These are phyloP conservation scores for Trichoderma cornu-damae DNA, from an alignment of 2,329 filamentous ascomycete genomes.

Conservation along the genomic window DNA sequence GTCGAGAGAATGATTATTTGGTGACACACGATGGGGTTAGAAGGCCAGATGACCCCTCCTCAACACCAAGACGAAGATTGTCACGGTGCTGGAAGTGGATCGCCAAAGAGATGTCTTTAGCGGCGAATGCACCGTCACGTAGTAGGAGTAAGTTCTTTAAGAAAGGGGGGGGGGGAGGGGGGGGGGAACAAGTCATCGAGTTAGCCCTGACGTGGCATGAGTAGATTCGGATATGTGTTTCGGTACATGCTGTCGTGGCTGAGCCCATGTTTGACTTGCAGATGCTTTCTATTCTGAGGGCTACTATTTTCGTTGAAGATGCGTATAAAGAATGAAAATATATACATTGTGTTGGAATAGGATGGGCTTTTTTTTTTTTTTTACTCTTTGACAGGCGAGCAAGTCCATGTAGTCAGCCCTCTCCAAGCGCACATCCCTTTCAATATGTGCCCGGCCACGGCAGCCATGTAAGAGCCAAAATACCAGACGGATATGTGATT, in stretches of 20 bases:
- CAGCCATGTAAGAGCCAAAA: no score
- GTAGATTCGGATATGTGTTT: slow-evolving; percentile 11
- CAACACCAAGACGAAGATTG: not conserved
- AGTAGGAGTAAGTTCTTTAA: not conserved
- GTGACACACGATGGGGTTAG: not conserved
- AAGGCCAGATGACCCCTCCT: not conserved
- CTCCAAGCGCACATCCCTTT: no score
- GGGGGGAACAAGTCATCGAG: no score
- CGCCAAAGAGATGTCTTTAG: not conserved
- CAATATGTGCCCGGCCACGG: no score
- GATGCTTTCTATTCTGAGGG: not conserved
- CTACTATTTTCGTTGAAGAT: not conserved
- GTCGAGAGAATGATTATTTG: not conserved
- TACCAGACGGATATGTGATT: no score
- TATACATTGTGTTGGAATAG: not conserved
- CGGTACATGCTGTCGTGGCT: slow-evolving; percentile 8
- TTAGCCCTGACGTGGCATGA: not conserved
- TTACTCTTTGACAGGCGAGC: no score
- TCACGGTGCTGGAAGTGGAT: slow-evolving; percentile 12
- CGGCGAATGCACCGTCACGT: not conserved
- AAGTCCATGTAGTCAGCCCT: no score
- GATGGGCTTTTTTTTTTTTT: no score
- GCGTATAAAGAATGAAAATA: not conserved
- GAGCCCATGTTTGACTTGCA: not conserved
- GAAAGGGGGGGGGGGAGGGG: no score